A percentile compares a stretch with the other conserved stretches of the same genome.
These are phyloP conservation scores for Fusarium irregulare DNA, from an alignment of 2,329 filamentous ascomycete genomes.

Conservation along the genomic window DNA sequence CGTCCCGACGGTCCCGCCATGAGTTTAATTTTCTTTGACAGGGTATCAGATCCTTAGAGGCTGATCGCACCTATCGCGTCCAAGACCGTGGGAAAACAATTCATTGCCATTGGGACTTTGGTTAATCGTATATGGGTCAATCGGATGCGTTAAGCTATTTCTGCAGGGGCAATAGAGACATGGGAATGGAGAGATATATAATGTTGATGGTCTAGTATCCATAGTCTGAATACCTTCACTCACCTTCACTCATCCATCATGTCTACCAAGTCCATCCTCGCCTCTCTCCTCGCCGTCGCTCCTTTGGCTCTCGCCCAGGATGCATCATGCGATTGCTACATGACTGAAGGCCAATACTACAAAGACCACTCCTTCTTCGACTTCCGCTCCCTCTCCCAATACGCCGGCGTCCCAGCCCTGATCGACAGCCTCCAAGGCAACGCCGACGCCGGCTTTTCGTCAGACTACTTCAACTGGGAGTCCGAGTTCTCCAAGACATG, in stretches of 20 bases:
- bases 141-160: background rate
- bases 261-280: constrained; percentile 34
- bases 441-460: constrained; percentile 49
- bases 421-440: constrained; percentile 47
- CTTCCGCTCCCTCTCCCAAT: constrained; percentile 47
- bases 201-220: background rate
- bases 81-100: background rate
- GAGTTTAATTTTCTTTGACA: constrained; percentile 19
- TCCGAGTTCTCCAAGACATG: constrained; percentile 51
- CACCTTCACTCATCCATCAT: constrained; percentile 23
- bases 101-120: constrained; percentile 2
- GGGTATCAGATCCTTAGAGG: constrained; percentile 15
- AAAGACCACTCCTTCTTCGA: constrained; percentile 46
- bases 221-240: background rate
- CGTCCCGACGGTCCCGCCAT: constrained; percentile 7
- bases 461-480: constrained; percentile 50
- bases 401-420: constrained; percentile 47
- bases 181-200: constrained; percentile 1
- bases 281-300: constrained; percentile 39
- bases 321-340: constrained; percentile 49
- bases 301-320: constrained; percentile 39
- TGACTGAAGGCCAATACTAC: constrained; percentile 46
- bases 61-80: constrained; percentile 17
- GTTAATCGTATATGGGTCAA: constrained; percentile 15
- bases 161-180: background rate